phyloP scores from a whole-genome alignment of 139 green algal genomes.

The Tetradesmus obliquus region DNA sequence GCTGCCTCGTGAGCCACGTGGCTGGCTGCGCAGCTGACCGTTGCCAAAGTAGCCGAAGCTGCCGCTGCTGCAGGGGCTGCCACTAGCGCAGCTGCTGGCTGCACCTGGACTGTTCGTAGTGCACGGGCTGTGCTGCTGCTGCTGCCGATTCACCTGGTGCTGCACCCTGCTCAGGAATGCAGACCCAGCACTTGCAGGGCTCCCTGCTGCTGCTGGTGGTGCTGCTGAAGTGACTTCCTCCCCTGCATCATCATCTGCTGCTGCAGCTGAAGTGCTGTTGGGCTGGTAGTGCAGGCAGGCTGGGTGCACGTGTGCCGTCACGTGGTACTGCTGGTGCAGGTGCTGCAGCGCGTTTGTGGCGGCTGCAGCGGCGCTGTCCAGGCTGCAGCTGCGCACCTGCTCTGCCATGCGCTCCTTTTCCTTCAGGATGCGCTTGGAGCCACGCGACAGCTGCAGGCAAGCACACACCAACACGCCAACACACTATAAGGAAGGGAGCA shows the following conservation, averaged over 20 bases:
- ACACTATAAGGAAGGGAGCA: background rate
- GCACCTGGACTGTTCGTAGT: background rate
- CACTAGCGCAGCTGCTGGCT: background rate
- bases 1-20: background rate
- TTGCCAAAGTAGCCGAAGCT: background rate
- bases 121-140: background rate
- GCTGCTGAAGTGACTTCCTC: background rate
- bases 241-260: background rate
- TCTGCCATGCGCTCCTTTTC: constrained; percentile 5
- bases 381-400: background rate
- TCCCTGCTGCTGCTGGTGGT: background rate
- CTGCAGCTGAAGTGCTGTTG: background rate
- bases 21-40: background rate
- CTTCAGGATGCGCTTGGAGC: constrained; percentile 28
- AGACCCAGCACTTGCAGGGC: background rate
- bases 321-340: background rate
- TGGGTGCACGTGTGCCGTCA: background rate
- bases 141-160: background rate
- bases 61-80: background rate
- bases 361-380: background rate
- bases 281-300: background rate
- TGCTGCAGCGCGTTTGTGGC: background rate
- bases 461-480: background rate
- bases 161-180: background rate
- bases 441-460: constrained; percentile 29